Evolutionary conservation across 2,329 filamentous ascomycete species (phyloP).

Genomic region (Chaetomium strumarium): DNA sequence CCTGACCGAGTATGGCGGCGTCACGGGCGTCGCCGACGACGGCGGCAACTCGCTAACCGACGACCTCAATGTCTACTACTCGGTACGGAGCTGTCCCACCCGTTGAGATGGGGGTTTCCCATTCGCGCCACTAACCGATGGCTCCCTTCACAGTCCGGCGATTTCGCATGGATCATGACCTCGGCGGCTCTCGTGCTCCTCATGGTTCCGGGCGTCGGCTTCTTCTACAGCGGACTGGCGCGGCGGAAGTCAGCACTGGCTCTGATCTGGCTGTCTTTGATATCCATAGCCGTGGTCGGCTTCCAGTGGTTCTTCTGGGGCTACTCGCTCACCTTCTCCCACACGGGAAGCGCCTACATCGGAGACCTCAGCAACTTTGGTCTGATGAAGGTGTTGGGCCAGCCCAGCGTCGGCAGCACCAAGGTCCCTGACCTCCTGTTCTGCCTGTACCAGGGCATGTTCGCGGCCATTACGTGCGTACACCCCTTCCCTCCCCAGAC

Average conservation of each 20-base stretch:
- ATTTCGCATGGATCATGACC: conserved; percentile 76
- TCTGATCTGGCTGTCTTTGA: conserved; percentile 77
- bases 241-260: conserved; percentile 84
- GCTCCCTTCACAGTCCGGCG: conserved; percentile 53
- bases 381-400: conserved; percentile 67
- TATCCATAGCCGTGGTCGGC: conserved; percentile 70
- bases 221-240: conserved; percentile 90
- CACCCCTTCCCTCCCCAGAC: neutral
- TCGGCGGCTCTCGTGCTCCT: conserved; percentile 75
- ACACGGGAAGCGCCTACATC: conserved; percentile 70
- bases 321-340: conserved; percentile 79
- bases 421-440: conserved; percentile 78
- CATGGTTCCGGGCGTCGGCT: conserved; percentile 90
- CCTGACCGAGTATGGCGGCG: conserved; percentile 45
- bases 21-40: conserved; percentile 39
- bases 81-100: conserved; percentile 45
- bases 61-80: conserved; percentile 81
- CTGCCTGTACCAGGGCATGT: conserved; percentile 84
- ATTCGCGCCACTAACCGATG: neutral
- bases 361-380: conserved; percentile 78
- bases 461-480: conserved; percentile 77
- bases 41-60: conserved; percentile 51
- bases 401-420: conserved; percentile 65
- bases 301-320: conserved; percentile 98
- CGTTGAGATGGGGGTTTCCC: conserved; percentile 10